These are phyloP conservation scores for Diplocarpon mali DNA, from an alignment of 2,329 filamentous ascomycete species.

Conservation along the genomic window DNA sequence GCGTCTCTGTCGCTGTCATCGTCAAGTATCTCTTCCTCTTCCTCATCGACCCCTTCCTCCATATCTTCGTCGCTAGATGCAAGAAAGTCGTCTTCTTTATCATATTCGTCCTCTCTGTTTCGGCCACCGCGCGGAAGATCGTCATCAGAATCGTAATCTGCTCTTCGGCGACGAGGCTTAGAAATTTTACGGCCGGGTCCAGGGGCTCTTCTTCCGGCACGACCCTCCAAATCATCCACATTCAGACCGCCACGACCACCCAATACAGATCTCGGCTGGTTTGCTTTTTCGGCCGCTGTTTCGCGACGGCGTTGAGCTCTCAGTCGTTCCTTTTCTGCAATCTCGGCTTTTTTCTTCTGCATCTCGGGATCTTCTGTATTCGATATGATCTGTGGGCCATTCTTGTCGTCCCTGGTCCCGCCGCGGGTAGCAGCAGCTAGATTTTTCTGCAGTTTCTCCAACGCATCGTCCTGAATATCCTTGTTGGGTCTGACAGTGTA, in stretches of 20 bases:
- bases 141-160: constrained; percentile 69
- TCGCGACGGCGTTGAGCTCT: constrained; percentile 56
- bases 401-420: constrained; percentile 41
- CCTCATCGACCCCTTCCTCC: constrained; percentile 41
- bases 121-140: constrained; percentile 47
- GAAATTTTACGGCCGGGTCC: constrained; percentile 43
- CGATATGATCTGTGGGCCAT: constrained; percentile 54
- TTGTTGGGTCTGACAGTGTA: constrained; percentile 58
- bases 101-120: constrained; percentile 62
- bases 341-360: constrained; percentile 61
- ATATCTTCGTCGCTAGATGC: constrained; percentile 63
- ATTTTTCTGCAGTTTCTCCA: constrained; percentile 55
- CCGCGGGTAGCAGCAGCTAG: constrained; percentile 53
- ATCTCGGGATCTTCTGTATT: constrained; percentile 66
- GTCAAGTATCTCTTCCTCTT: constrained; percentile 33
- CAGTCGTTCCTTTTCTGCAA: constrained; percentile 62
- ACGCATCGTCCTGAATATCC: constrained; percentile 58
- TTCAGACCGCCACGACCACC: constrained; percentile 47
- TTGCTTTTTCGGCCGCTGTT: constrained; percentile 49
- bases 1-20: constrained; percentile 32
- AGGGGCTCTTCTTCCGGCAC: constrained; percentile 36
- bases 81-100: constrained; percentile 70
- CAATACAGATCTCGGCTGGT: constrained; percentile 29
- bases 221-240: constrained; percentile 59
- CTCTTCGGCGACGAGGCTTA: constrained; percentile 41